These are phyloP conservation scores for Zizania latifolia DNA, from an alignment of 176 grass and related monocot species.

Conservation along the genomic window DNA sequence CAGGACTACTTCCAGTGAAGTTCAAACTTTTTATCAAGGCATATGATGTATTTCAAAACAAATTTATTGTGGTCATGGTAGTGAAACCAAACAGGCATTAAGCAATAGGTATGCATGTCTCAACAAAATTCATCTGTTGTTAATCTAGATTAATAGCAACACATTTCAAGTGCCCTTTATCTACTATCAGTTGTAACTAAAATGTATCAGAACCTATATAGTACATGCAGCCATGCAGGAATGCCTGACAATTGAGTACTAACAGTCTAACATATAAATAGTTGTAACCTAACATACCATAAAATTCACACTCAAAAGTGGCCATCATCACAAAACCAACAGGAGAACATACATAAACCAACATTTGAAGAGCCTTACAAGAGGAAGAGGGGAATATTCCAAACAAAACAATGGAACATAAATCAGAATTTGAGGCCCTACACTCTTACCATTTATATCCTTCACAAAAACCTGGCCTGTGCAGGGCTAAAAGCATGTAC, in stretches of 20 bases:
- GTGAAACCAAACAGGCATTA: background rate
- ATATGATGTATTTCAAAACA: too few relatives aligned
- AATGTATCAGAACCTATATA: too few relatives aligned
- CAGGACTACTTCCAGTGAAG: too few relatives aligned
- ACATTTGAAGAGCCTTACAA: background rate
- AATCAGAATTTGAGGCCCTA: constrained; percentile 1
- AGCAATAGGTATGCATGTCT: background rate
- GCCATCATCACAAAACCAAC: background rate
- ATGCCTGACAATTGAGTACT: too few relatives aligned
- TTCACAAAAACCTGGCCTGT: constrained; percentile 17
- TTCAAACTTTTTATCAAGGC: too few relatives aligned
- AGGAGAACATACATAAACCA: background rate
- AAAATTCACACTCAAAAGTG: background rate
- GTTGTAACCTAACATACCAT: background rate
- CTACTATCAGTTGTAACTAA: too few relatives aligned
- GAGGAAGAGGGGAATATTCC: constrained; percentile 3
- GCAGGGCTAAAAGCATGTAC: constrained; percentile 22
- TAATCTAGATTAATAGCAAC: background rate
- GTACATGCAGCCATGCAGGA: too few relatives aligned
- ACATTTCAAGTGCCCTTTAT: too few relatives aligned
- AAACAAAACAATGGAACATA: background rate
- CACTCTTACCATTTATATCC: background rate
- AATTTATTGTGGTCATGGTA: background rate
- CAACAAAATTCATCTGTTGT: background rate
- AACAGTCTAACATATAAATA: too few relatives aligned